These are phyloP conservation scores for Euphorbia schlechtendalii DNA, from an alignment of 441 rosid species.

Conservation along the genomic window DNA sequence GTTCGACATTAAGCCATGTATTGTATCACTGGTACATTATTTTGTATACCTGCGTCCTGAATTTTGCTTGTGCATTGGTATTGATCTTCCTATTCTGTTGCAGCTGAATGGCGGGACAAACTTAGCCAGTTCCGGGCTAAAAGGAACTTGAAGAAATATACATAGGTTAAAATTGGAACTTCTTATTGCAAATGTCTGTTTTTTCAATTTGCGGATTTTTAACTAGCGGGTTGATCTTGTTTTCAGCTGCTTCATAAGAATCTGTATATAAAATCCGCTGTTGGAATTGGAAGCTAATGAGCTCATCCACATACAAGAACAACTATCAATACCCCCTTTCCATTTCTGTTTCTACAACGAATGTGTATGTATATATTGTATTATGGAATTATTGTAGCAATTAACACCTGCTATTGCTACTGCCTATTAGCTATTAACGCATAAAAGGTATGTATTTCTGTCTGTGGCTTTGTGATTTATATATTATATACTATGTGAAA, in stretches of 20 bases:
- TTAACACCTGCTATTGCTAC: too few relatives aligned
- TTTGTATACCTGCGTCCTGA: too few relatives aligned
- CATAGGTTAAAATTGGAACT: constrained; percentile 34
- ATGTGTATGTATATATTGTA: too few relatives aligned
- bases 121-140: constrained; percentile 81
- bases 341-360: constrained; percentile 20
- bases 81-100: too few relatives aligned
- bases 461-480: too few relatives aligned
- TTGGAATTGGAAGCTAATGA: constrained; percentile 29
- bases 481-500: too few relatives aligned
- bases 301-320: constrained; percentile 10
- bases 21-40: too few relatives aligned
- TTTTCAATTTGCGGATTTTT: not conserved
- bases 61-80: too few relatives aligned
- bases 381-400: too few relatives aligned
- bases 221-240: not conserved
- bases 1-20: too few relatives aligned
- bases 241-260: constrained; percentile 19
- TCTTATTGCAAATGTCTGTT: not conserved
- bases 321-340: constrained; percentile 9
- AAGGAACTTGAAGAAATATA: constrained; percentile 79
- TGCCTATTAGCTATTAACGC: too few relatives aligned
- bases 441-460: too few relatives aligned
- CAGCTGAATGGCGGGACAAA: constrained; percentile 95
- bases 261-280: constrained; percentile 40